Evolutionary conservation across 352 stramenopile genomes (phyloP).

Genomic region (Globisporangium camurandrum): DNA sequence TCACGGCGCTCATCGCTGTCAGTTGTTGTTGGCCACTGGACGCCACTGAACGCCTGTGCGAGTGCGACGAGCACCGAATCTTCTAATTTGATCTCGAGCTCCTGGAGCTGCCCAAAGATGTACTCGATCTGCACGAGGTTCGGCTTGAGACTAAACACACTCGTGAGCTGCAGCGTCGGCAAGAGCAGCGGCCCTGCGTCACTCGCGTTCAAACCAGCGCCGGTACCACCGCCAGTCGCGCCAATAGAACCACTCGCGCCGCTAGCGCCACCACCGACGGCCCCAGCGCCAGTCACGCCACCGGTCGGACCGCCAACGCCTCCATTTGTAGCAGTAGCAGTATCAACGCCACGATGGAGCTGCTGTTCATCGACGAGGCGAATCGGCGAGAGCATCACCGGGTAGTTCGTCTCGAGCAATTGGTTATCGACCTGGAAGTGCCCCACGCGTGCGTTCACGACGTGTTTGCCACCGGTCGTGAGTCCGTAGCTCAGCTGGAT

Average conservation of each 20-base stretch:
- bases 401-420: conserved; percentile 79
- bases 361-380: conserved; percentile 56
- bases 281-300: not conserved
- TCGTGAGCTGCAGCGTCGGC: conserved; percentile 77
- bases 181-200: conserved; percentile 31
- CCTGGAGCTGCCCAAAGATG: conserved; percentile 81
- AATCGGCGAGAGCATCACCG: conserved; percentile 66
- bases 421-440: conserved; percentile 86
- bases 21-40: conserved; percentile 41
- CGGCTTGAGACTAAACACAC: conserved; percentile 52
- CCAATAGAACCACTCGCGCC: not conserved
- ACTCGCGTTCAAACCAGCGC: not conserved
- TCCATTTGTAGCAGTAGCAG: conserved; percentile 9
- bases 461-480: conserved; percentile 61
- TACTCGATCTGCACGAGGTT: conserved; percentile 80
- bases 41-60: conserved; percentile 64
- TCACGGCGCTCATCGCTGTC: conserved; percentile 16
- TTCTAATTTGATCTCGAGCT: conserved; percentile 83
- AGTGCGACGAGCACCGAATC: conserved; percentile 70
- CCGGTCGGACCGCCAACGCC: too few species aligned
- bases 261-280: not conserved
- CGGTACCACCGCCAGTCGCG: not conserved
- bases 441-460: conserved; percentile 66
- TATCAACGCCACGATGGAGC: conserved; percentile 45
- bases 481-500: conserved; percentile 73